Evolutionary conservation across 257 asterid species (phyloP).

Genomic region (Fraxinus quadrangulata): DNA sequence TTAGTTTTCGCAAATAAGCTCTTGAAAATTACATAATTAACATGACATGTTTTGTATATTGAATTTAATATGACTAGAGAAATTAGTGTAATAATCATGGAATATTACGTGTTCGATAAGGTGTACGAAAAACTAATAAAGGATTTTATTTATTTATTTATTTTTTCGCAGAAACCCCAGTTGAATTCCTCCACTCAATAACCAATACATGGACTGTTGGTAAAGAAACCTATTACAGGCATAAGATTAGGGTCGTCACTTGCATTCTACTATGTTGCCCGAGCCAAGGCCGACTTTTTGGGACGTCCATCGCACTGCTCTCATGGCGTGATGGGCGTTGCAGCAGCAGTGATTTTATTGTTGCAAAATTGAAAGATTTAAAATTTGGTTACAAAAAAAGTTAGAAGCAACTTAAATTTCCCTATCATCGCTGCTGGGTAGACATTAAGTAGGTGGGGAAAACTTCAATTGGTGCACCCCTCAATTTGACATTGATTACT

Average conservation of each 20-base stretch:
- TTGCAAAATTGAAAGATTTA: too few species aligned
- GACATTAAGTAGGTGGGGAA: not conserved
- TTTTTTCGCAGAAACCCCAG: slow-evolving; percentile 44
- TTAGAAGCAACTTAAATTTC: too few species aligned
- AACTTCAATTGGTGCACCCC: not conserved
- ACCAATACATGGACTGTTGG: slow-evolving; percentile 65
- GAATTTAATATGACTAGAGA: not conserved
- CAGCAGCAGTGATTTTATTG: too few species aligned
- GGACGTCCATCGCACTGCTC: not conserved
- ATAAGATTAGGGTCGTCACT: not conserved
- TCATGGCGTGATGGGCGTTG: too few species aligned
- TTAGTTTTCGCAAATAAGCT: not conserved
- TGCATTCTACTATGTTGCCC: not conserved
- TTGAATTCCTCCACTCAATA: slow-evolving; percentile 65
- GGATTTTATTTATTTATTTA: not conserved
- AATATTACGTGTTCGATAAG: too few species aligned
- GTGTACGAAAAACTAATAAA: not conserved
- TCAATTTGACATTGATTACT: not conserved
- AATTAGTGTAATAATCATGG: not conserved
- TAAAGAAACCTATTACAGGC: slow-evolving; percentile 47
- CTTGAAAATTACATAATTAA: not conserved
- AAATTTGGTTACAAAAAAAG: too few species aligned
- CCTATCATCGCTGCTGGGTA: too few species aligned
- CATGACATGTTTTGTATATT: not conserved
- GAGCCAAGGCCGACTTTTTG: not conserved